These are phyloP conservation scores for Epithele typhae DNA, from an alignment of 768 basidiomycete species.

Conservation along the genomic window DNA sequence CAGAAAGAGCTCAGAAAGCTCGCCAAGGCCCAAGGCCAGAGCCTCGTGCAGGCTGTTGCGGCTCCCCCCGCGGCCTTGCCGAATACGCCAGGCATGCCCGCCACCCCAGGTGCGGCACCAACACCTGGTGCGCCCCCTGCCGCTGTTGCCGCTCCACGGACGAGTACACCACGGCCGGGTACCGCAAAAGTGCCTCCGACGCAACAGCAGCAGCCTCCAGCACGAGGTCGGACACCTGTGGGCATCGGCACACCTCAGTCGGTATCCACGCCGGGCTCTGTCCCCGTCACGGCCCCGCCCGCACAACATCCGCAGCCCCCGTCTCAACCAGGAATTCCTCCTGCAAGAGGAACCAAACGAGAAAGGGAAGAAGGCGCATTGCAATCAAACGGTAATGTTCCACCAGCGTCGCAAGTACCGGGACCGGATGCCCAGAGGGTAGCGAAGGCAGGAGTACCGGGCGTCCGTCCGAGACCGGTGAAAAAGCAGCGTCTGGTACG, in stretches of 20 bases:
- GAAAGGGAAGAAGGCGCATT: constrained; percentile 18
- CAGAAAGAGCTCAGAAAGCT: constrained; percentile 74
- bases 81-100: constrained; percentile 7
- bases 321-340: background rate
- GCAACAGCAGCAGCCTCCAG: constrained; percentile 19
- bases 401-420: background rate
- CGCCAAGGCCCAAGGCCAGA: constrained; percentile 49
- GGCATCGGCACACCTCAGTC: constrained; percentile 23
- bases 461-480: constrained; percentile 59
- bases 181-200: constrained; percentile 11
- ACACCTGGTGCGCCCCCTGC: constrained; percentile 4
- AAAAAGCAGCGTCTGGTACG: constrained; percentile 77
- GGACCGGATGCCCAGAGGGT: constrained; percentile 29
- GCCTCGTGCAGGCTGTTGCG: constrained; percentile 18
- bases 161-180: constrained; percentile 18
- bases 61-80: constrained; percentile 8
- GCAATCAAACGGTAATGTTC: constrained; percentile 10
- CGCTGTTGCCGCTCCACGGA: constrained; percentile 6
- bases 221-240: constrained; percentile 21
- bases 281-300: constrained; percentile 1
- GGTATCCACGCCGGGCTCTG: constrained; percentile 11
- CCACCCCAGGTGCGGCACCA: constrained; percentile 11
- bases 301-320: constrained; percentile 4
- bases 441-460: constrained; percentile 55
- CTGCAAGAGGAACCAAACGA: constrained; percentile 19